Evolutionary conservation across 176 grass and related monocot species (phyloP), one percentile per base, ranked within the genome.

Genomic region (Eremochloa ophiuroides): DNA sequence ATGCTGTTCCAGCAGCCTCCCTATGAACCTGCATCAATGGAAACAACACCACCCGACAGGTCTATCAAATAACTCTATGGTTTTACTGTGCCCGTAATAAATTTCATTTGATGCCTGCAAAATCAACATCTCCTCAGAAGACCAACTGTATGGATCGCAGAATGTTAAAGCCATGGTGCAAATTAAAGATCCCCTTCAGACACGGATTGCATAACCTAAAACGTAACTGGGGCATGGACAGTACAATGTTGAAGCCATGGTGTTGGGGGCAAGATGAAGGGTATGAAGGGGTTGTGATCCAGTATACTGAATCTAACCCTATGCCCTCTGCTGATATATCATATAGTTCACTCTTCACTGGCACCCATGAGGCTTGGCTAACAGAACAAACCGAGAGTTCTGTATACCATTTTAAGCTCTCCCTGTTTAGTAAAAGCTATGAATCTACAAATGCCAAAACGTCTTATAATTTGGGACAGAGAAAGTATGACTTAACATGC

Each of bases 1-100:
- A 87, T 26, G 89, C 77, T 33, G 90, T 96, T 84, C 90, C 93
- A 29, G 83, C 85, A 1, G 90, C 90, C 65, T 93, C 90, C 65
- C 88, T 60, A 38, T 96, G 83, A 70, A 83, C 88, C 93, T 96
- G 82, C 50, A 61, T 70, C 7, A 12, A 61, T 27, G 4, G 30
- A 64, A 48, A 56, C 41, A 10, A 29, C 23, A 26, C 44, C 23
- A 62, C n/a, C n/a, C n/a, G 39, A 25, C 1, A 81, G 28, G 35
- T 25, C 39, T 27, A 15, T 34, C 3, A 34, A 7, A 51, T 12
- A 6, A 1, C 26, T 10, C 15, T 12, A 9, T 9, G 14, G 63
- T 69, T 43, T 5, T 60, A 39, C 1, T 13, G 23, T 28, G 63
- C 10, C 1, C 5, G 9, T 25, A 8, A 29, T 50, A 4, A 14